Conservation (phyloP, 768 basidiomycete genomes). For the Amanita exitialis region DNA sequence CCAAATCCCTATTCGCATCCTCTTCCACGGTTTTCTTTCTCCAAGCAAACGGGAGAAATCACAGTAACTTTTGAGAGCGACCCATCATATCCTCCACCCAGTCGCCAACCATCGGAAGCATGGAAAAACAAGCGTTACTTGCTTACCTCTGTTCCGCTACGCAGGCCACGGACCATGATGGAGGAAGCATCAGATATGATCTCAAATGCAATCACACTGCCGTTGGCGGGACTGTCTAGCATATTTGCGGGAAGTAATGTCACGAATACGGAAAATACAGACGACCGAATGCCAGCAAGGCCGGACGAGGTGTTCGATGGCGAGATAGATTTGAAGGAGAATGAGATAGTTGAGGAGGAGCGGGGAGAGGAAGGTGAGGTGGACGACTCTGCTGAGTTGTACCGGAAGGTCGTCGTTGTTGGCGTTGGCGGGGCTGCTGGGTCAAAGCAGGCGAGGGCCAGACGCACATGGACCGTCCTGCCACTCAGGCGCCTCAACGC, state of each 20-base stretch:
- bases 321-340: conserved; percentile 64
- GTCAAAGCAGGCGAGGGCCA: conserved; percentile 21
- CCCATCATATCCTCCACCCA: conserved; percentile 46
- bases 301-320: conserved; percentile 61
- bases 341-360: conserved; percentile 74
- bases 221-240: conserved; percentile 44
- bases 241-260: conserved; percentile 20
- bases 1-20: conserved; percentile 74
- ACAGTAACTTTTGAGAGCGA: conserved; percentile 50
- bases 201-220: conserved; percentile 32
- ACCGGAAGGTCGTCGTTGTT: conserved; percentile 43
- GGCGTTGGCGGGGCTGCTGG: conserved; percentile 24
- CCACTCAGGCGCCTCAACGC: conserved; percentile 28
- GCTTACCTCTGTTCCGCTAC: conserved; percentile 55
- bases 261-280: not conserved
- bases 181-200: conserved; percentile 64
- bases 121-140: conserved; percentile 58
- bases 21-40: conserved; percentile 60
- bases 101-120: conserved; percentile 22
- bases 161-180: conserved; percentile 58
- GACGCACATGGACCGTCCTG: conserved; percentile 28
- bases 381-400: conserved; percentile 56
- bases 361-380: conserved; percentile 69
- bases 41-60: conserved; percentile 44
- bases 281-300: conserved; percentile 22